These are phyloP conservation scores for Blastocystis sp. DNA, from an alignment of 352 stramenopile species.

Conservation along the genomic window DNA sequence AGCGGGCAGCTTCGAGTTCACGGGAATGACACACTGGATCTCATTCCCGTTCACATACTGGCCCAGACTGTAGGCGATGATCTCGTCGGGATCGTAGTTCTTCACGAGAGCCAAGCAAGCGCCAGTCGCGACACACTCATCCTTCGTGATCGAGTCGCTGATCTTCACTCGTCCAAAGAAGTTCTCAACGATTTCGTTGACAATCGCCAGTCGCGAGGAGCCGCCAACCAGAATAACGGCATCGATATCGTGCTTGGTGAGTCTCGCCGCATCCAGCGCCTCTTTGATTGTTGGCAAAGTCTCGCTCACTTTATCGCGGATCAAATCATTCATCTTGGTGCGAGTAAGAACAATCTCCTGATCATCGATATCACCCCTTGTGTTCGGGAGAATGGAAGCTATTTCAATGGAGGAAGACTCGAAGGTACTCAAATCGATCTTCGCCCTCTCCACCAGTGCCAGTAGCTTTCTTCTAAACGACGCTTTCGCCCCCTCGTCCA, in stretches of 20 bases:
- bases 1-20: background rate
- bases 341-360: slow-evolving; percentile 90
- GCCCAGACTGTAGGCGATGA: slow-evolving; percentile 30
- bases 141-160: slow-evolving; percentile 13
- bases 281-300: slow-evolving; percentile 84
- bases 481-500: slow-evolving; percentile 75
- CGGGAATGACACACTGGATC: background rate
- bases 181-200: slow-evolving; percentile 63
- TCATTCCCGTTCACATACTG: background rate
- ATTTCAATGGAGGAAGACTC: slow-evolving; percentile 76
- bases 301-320: slow-evolving; percentile 97
- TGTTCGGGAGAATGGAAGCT: background rate
- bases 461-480: slow-evolving; percentile 86
- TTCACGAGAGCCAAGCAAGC: slow-evolving; percentile 4
- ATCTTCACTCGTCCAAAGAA: slow-evolving; percentile 65
- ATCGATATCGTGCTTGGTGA: slow-evolving; percentile 82
- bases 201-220: slow-evolving; percentile 62
- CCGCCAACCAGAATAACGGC: slow-evolving; percentile 68
- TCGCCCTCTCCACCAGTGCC: slow-evolving; percentile 89
- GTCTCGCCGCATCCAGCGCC: slow-evolving; percentile 83
- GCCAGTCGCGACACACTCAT: slow-evolving; percentile 56
- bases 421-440: slow-evolving; percentile 82
- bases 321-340: slow-evolving; percentile 93
- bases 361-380: slow-evolving; percentile 81
- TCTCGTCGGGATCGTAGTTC: background rate